Conservation (phyloP, 148 eudicot genomes). For the Rhododendron vialii region DNA sequence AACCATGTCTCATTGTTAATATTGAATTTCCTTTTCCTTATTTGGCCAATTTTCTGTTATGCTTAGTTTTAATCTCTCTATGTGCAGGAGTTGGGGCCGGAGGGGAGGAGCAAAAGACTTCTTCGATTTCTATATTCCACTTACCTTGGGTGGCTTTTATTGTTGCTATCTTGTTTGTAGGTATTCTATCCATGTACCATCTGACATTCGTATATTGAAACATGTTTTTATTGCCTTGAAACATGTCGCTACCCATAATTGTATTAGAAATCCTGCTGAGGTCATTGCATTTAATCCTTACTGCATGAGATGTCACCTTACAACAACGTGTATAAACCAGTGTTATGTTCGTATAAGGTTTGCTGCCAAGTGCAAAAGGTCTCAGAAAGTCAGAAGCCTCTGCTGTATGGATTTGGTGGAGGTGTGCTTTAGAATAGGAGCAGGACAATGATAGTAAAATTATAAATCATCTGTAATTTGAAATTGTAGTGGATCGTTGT, state of each 20-base stretch:
- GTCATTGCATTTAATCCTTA: background rate
- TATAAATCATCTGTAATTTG: background rate
- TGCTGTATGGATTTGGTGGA: background rate
- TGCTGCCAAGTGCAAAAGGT: background rate
- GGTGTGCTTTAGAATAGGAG: background rate
- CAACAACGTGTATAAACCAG: background rate
- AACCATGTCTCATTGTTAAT: background rate
- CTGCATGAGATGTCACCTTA: background rate
- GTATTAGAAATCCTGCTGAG: background rate
- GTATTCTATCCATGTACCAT: slow-evolving; percentile 79
- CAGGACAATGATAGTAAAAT: background rate
- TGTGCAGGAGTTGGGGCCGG: slow-evolving; percentile 97
- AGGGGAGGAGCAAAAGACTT: slow-evolving; percentile 88
- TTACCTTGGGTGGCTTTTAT: slow-evolving; percentile 84
- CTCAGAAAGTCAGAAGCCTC: background rate
- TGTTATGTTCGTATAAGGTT: background rate
- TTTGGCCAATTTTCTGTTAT: background rate
- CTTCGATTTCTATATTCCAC: slow-evolving; percentile 67
- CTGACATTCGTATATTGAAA: slow-evolving; percentile 16
- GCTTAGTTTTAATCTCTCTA: slow-evolving; percentile 11
- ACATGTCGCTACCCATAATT: background rate
- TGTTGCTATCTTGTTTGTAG: slow-evolving; percentile 97
- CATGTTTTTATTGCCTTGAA: background rate
- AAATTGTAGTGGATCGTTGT: background rate
- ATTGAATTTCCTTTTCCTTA: background rate